Percentiles rank a stretch among this genome's conserved stretches.
Conservation (phyloP, 139 green algal genomes). For the Chlorokybus atmophyticus region DNA sequence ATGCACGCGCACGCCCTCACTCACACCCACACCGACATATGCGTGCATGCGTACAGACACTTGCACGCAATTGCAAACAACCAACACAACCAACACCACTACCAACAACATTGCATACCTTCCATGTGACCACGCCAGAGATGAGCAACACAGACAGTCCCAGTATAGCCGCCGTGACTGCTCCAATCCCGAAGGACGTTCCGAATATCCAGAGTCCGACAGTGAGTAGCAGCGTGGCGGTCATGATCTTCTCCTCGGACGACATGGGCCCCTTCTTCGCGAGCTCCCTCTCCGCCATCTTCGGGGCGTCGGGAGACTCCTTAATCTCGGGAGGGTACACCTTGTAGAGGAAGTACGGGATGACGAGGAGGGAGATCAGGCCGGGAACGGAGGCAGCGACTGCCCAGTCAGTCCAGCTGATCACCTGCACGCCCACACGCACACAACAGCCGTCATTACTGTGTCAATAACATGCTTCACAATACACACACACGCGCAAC, state of each 20-base stretch:
- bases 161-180: conserved; percentile 85
- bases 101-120: too few relatives aligned
- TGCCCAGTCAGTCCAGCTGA: conserved; percentile 88
- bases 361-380: conserved; percentile 52
- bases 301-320: conserved; percentile 86
- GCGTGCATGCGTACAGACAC: too few relatives aligned
- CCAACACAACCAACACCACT: too few relatives aligned
- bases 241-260: conserved; percentile 90
- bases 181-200: conserved; percentile 68
- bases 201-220: conserved; percentile 81
- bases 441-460: too few relatives aligned
- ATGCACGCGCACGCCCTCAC: too few relatives aligned
- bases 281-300: conserved; percentile 74
- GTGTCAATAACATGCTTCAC: too few relatives aligned
- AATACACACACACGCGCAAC: too few relatives aligned
- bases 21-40: too few relatives aligned
- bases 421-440: too few relatives aligned
- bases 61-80: too few relatives aligned
- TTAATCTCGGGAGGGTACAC: conserved; percentile 93
- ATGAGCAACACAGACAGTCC: conserved; percentile 88
- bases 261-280: conserved; percentile 84
- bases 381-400: conserved; percentile 71
- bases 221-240: conserved; percentile 67
- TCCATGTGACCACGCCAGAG: conserved; percentile 76
- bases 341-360: conserved; percentile 86